Conservation (phyloP, 345 rosid genomes). For the Gossypium australe region DNA sequence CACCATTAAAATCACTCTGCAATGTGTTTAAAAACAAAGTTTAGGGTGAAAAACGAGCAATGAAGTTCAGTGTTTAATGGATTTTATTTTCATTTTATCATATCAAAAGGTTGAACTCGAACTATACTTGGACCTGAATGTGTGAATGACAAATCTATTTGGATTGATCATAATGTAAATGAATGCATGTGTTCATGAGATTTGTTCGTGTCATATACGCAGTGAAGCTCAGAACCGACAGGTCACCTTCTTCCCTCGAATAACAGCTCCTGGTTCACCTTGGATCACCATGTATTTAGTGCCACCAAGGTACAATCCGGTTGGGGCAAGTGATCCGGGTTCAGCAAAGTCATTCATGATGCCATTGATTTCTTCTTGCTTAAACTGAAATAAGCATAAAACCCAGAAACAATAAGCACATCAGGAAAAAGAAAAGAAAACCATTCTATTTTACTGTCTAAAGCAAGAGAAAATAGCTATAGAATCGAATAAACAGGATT, state of each 20-base stretch:
- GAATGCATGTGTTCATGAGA: neutral
- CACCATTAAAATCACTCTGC: neutral
- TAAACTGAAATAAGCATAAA: conserved; percentile 44
- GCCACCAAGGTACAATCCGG: conserved; percentile 68
- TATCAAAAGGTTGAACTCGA: neutral
- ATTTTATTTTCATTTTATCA: no score
- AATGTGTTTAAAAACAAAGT: no score
- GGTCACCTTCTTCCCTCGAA: conserved; percentile 84
- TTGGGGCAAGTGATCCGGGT: conserved; percentile 85
- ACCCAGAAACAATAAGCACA: conserved; percentile 3
- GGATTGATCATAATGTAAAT: neutral
- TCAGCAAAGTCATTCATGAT: conserved; percentile 59
- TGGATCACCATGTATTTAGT: conserved; percentile 87
- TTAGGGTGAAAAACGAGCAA: no score
- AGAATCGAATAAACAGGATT: neutral
- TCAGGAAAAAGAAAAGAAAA: conserved; percentile 6
- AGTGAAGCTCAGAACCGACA: neutral
- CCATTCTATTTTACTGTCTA: neutral
- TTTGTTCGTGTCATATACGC: neutral
- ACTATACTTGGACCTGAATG: neutral
- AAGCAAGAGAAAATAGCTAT: neutral
- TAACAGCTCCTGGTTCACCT: conserved; percentile 80
- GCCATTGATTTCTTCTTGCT: conserved; percentile 54
- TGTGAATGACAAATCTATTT: neutral
- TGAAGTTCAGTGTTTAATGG: no score